phyloP scores from a whole-genome alignment of 1,284 basidiomycete species.

The Athelia sp. region DNA sequence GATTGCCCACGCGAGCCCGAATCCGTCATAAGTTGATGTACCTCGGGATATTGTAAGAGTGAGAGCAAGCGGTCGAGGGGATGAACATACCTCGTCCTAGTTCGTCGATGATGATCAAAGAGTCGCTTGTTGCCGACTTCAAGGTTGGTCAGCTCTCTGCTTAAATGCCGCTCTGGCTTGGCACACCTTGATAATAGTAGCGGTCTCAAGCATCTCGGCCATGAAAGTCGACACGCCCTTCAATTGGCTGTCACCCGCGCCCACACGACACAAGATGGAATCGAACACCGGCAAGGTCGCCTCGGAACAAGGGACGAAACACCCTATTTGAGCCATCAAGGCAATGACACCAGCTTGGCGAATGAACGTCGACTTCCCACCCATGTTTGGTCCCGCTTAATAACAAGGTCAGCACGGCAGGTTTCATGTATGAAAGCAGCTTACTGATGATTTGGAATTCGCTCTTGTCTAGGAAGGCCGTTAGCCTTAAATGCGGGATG shows the following conservation, averaged over 20 bases:
- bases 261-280: constrained; percentile 93
- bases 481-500: constrained; percentile 6
- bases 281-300: constrained; percentile 93
- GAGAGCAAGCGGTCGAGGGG: not conserved
- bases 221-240: constrained; percentile 99
- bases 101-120: constrained; percentile 97
- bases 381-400: constrained; percentile 92
- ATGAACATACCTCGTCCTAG: constrained; percentile 78
- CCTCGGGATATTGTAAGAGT: constrained; percentile 33
- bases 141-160: constrained; percentile 4
- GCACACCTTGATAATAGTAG: constrained; percentile 85
- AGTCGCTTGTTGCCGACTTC: constrained; percentile 88
- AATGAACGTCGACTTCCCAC: constrained; percentile 92
- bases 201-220: constrained; percentile 99
- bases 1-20: constrained; percentile 98
- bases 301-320: constrained; percentile 88
- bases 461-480: constrained; percentile 49
- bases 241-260: constrained; percentile 95
- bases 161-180: constrained; percentile 1
- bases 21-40: constrained; percentile 99
- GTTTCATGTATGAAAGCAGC: constrained; percentile 13
- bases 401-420: constrained; percentile 17
- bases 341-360: constrained; percentile 91
- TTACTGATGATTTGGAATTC: constrained; percentile 87
- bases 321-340: constrained; percentile 93